Evolutionary conservation across 2,329 filamentous ascomycete genomes (phyloP).

Genomic region (Scedosporium aurantiacum): DNA sequence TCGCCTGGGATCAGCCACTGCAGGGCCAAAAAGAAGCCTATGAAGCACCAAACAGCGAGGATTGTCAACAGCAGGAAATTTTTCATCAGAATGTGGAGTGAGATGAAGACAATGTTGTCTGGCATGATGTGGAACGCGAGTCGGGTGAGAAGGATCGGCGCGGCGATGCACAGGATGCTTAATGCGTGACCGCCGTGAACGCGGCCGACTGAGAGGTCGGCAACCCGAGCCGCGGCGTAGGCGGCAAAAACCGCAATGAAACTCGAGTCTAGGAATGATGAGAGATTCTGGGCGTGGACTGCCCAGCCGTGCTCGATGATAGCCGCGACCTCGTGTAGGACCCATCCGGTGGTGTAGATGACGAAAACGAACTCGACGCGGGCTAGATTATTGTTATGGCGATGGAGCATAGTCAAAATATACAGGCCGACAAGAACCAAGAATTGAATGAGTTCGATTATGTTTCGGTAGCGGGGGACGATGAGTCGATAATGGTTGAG

Average conservation of each 20-base stretch:
- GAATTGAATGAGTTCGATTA: slow-evolving; percentile 67
- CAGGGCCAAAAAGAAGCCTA: slow-evolving; percentile 69
- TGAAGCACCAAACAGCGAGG: slow-evolving; percentile 72
- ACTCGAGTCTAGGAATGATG: slow-evolving; percentile 75
- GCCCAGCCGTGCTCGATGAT: slow-evolving; percentile 64
- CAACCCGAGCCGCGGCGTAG: slow-evolving; percentile 58
- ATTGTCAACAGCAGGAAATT: slow-evolving; percentile 69
- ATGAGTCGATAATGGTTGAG: slow-evolving; percentile 79
- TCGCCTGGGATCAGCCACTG: slow-evolving; percentile 56
- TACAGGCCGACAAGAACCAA: slow-evolving; percentile 58
- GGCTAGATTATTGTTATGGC: slow-evolving; percentile 46
- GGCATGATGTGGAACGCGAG: slow-evolving; percentile 75
- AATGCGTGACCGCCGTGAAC: slow-evolving; percentile 54
- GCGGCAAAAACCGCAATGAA: slow-evolving; percentile 61
- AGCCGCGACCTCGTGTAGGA: slow-evolving; percentile 64
- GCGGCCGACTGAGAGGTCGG: slow-evolving; percentile 43
- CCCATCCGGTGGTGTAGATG: slow-evolving; percentile 68
- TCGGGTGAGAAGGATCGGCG: slow-evolving; percentile 66
- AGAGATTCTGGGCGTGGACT: slow-evolving; percentile 79
- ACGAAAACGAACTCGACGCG: slow-evolving; percentile 52
- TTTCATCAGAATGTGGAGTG: slow-evolving; percentile 71
- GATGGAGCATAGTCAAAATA: slow-evolving; percentile 58
- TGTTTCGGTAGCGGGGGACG: slow-evolving; percentile 66
- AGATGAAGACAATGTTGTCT: slow-evolving; percentile 75
- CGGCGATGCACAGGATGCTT: slow-evolving; percentile 65